These are phyloP conservation scores for Chalciporus piperatus DNA, from an alignment of 768 basidiomycete species.

Conservation along the genomic window DNA sequence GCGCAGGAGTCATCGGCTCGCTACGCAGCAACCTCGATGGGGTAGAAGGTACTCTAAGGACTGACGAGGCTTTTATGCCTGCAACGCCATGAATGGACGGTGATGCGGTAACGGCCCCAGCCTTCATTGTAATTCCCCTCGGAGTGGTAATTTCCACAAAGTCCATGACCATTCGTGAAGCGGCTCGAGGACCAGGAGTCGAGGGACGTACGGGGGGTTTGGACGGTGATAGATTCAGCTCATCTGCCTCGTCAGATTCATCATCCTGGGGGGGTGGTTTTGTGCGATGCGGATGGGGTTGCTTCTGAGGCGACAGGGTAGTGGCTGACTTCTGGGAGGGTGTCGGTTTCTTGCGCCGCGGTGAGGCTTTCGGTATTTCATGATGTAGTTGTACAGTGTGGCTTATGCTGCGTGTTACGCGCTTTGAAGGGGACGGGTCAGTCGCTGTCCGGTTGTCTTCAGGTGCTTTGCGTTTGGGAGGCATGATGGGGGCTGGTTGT, in stretches of 20 bases:
- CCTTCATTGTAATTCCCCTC: conserved; percentile 7
- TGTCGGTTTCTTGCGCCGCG: not conserved
- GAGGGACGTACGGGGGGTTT: conserved; percentile 13
- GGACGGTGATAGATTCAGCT: conserved; percentile 25
- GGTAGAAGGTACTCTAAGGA: conserved; percentile 14
- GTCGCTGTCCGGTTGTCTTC: conserved; percentile 9
- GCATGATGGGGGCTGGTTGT: conserved; percentile 6
- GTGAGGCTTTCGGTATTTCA: not conserved
- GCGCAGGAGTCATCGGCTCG: not conserved
- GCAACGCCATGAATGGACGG: conserved; percentile 3
- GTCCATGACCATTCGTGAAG: conserved; percentile 27
- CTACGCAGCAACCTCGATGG: conserved; percentile 13
- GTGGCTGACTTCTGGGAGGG: conserved; percentile 1
- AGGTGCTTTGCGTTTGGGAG: conserved; percentile 44
- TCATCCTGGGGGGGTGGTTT: not conserved
- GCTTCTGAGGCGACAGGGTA: not conserved
- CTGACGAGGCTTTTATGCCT: not conserved
- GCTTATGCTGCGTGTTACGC: conserved; percentile 25
- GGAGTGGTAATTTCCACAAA: conserved; percentile 33
- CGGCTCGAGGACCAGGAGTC: conserved; percentile 22
- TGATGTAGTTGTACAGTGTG: not conserved
- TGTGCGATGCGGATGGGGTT: not conserved
- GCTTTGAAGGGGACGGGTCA: conserved; percentile 32
- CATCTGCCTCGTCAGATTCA: conserved; percentile 22
- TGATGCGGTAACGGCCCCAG: conserved; percentile 8